Evolutionary conservation across 192 early-diverging fungal genomes (phyloP), one percentile per base, ranked within the genome.

Genomic region (Backusella sp.): DNA sequence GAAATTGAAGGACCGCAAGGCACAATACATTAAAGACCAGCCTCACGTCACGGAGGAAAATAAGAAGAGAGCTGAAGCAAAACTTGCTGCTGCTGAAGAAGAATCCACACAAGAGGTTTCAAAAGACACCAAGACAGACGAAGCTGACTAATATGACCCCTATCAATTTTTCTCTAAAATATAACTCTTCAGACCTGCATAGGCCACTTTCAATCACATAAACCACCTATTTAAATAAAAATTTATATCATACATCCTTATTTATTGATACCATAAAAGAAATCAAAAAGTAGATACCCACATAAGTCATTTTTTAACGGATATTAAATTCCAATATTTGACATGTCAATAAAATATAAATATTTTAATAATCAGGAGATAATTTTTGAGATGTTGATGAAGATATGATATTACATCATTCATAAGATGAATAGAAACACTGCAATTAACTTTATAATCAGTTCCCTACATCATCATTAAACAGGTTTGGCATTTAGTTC

Each of bases 41-140:
- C 90, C 87, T 56, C 87, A 84, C 68, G 88, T 87, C 19, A 96
- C 96, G 56, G 89, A 84, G 9, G 93, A 94, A 80, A 97, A 97
- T 87, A 96, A 93, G 87, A 89, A 86, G 75, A 92, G 90, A 82
- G 97, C 94, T 70, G 90, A 96, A 84, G 93, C 89, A 69, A 92
- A 92, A 84, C 92, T 97, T 76, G 92, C 90, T 62, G 90, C 90
- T 73, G 52, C 52, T 9, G 52, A 53, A 53, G 49, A 53, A n/a
- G n/a, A 53, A 53, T 14, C 52, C 7, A 7, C n/a, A 53, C 52
- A 53, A 53, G 52, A 53, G 52, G 52, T 21, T 53, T 53, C 19
- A 53, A 21, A 53, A 21, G 52, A 53, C 6, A 23, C 19, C 19
- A 53, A 53, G 3, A 5, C 19, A 23, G 52, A 53, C 21, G 52